A percentile compares a stretch with the other conserved stretches of the same genome.
These are phyloP conservation scores for Astragalus glycyphyllos DNA, from an alignment of 306 rosid species.

Conservation along the genomic window DNA sequence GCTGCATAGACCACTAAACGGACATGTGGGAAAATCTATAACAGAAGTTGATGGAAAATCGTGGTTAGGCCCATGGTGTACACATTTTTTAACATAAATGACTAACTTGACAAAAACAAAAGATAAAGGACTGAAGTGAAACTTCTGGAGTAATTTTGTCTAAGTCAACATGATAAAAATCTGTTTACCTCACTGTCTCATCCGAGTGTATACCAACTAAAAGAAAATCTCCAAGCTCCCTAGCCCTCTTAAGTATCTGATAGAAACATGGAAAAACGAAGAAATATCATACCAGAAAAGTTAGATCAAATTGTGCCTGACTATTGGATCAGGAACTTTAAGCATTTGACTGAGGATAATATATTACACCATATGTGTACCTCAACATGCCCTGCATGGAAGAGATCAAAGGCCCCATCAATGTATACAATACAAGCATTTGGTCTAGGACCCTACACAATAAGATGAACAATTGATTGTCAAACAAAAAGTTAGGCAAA, in stretches of 20 bases:
- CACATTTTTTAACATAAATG: no score
- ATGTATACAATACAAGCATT: slow-evolving; percentile 93
- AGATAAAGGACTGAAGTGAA: no score
- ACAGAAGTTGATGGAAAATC: no score
- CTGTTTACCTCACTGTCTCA: slow-evolving; percentile 76
- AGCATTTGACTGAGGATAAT: slow-evolving; percentile 30
- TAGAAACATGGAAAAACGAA: slow-evolving; percentile 35
- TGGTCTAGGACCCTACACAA: slow-evolving; percentile 88
- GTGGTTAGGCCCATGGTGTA: no score
- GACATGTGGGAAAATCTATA: no score
- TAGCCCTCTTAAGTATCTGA: slow-evolving; percentile 90
- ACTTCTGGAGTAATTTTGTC: no score
- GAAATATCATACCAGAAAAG: slow-evolving; percentile 31
- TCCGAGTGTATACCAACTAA: slow-evolving; percentile 90
- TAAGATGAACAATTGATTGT: slow-evolving; percentile 26
- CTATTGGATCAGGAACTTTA: slow-evolving; percentile 10
- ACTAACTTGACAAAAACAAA: no score
- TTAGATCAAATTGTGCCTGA: not conserved
- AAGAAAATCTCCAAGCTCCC: slow-evolving; percentile 94
- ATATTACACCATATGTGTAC: slow-evolving; percentile 45
- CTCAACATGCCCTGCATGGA: slow-evolving; percentile 99
- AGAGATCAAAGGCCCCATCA: slow-evolving; percentile 99
- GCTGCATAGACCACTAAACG: no score
- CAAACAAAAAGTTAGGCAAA: slow-evolving; percentile 6
- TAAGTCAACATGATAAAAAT: slow-evolving; percentile 25